Base-by-base conservation (phyloP, 495 filamentous ascomycete genomes). In the Penicillium arizonense region DNA sequence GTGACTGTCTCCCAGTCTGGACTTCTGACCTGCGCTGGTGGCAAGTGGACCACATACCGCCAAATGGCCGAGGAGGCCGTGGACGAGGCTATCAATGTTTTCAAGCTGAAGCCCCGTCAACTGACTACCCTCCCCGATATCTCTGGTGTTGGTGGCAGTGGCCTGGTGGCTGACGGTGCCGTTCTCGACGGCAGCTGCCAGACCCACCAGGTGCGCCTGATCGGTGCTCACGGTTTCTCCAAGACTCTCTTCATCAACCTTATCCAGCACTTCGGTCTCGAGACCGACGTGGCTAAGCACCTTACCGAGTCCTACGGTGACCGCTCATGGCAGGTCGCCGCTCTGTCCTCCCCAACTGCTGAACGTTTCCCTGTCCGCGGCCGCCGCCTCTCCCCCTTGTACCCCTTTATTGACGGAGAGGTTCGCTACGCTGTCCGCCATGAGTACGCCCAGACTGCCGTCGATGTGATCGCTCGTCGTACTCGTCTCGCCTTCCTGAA, bases 41-140 rank as follows among this genome's bases (percentile, higher is more conserved):
- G 94, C 18, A 97, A 97, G 74, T 98, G 94, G 94, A 98, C 94
- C 3, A 98, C 94, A 5, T 98, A 98, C 73, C 87, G 94, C 30
- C 91, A 98, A 66, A 98, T 98, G 94, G 91, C 94, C 33, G 93
- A 98, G 73, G 93, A 98, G 68, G 86, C 88, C 47, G 94, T 98
- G 28, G 93, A 98, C 61, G 88, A 91, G 56, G 93, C 93, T 14
- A 80, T 98, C 65, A 77, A 80, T 32, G 72, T 78, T 20, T 98
- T 96, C 70, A 72, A 77, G 34, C 84, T 97, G n/a, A 75, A 80
- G 44, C 72, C 88, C 5, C 73, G 72, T 26, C 77, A 85, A 24
- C 58, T 88, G 36, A 47, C 62, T 12, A 68, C 85, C 49, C 80
- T 83, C 8, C 90, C 90, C 1, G 81, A 84, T 53, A 83, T 97